These are phyloP conservation scores for Coriolopsis trogii DNA, from an alignment of 1,284 basidiomycete species.

Conservation along the genomic window DNA sequence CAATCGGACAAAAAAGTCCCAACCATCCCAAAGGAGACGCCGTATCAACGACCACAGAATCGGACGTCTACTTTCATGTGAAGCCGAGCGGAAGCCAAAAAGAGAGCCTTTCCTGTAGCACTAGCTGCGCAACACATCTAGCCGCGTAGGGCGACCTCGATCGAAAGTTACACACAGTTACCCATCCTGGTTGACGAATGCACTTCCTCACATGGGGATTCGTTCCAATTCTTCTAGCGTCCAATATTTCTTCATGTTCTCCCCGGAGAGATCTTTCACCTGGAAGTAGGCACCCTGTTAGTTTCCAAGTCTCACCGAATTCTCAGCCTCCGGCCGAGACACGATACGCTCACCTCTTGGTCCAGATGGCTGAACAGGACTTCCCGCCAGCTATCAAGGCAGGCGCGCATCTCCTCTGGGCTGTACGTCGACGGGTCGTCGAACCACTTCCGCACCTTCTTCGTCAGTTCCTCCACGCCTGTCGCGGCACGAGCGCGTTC, in stretches of 20 bases:
- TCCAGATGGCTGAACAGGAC: conserved; percentile 72
- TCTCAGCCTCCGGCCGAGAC: not conserved
- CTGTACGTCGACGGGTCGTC: conserved; percentile 57
- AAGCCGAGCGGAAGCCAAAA: no score
- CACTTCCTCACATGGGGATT: conserved; percentile 50
- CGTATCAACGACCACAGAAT: no score
- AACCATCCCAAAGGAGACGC: no score
- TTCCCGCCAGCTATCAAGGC: conserved; percentile 64
- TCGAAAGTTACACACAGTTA: no score
- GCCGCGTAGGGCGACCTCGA: no score
- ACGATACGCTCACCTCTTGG: conserved; percentile 52
- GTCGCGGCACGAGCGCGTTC: conserved; percentile 47
- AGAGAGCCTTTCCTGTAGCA: no score
- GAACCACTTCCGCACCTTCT: conserved; percentile 49
- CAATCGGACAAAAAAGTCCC: no score
- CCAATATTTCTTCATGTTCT: conserved; percentile 69
- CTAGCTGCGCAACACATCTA: no score
- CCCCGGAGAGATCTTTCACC: conserved; percentile 58
- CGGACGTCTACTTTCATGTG: no score
- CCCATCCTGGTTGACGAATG: no score
- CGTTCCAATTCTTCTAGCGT: conserved; percentile 60
- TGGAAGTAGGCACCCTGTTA: conserved; percentile 20
- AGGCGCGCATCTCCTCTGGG: conserved; percentile 55
- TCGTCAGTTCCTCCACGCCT: conserved; percentile 59
- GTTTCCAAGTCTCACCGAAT: not conserved